Base-by-base conservation (phyloP, 2,329 filamentous ascomycete genomes). In the Ceratocystis ficicola region DNA sequence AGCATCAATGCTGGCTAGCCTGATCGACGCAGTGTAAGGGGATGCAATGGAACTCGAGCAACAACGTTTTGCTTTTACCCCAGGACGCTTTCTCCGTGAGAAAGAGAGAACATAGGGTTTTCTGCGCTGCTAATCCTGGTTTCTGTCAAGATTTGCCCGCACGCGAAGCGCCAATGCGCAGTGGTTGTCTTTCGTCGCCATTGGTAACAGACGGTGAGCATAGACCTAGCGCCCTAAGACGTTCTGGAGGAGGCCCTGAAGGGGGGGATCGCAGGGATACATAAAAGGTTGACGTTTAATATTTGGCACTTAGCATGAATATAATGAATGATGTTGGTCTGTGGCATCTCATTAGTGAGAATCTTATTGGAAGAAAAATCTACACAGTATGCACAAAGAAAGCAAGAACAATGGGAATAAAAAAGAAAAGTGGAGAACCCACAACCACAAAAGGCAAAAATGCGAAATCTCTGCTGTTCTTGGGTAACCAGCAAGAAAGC, bases 141-240 rank as follows among this genome's bases (percentile, higher is more conserved):
- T 52, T 52, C 36, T 41, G 36, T 41, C 36, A 41, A 41, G 36
- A 41, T 41, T 41, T 15, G 10, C 36, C 36, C 10, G 36, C 4
- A 41, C 12, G 36, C 36, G 36, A 41, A 41, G 36, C 36, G 28
- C 55, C 55, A 32, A 30, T 59, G 55, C 55, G 6, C 55, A n/a
- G n/a, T n/a, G 28, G 12, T 32, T 15, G 55, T 36, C 25, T 59
- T 30, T 59, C 55, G 55, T 59, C 55, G 28, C 28, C 55, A 36
- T 3, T 59, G 28, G 55, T 59, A 36, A 59, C 55, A 36, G 55
- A 59, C 55, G 17, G 55, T 59, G 55, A 59, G 55, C 28, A 59
- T 36, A 25, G 55, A 15, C 55, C 22, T 22, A 17, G 17, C 48
- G 20, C 12, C 8, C 10, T 15, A 52, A 28, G 48, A 28, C 20